Evolutionary conservation across 106 monocot species (phyloP), one percentile per base, ranked within the genome.

Genomic region (Dendrobium nobile): DNA sequence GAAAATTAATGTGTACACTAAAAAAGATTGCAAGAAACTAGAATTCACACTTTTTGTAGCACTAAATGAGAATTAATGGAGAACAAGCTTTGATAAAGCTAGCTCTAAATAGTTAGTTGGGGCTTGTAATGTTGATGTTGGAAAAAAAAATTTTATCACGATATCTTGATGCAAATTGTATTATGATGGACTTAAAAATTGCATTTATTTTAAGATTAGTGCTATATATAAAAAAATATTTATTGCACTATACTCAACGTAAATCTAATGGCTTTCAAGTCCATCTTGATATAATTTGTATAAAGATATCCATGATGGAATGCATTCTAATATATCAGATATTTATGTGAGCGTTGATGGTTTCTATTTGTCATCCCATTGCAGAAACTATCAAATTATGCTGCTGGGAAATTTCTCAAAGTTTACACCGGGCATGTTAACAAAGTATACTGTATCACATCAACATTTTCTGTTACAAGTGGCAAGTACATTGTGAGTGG

Each of bases 401-500:
- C 84, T 2, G 79, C 85, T 37, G 94, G 90, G 75, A 98, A 94
- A 78, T 89, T 88, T 31, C 77, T 94, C 26, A 98, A 94, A 75
- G 67, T 82, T 44, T 98, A 98, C 86, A 91, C 85, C 17, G 97
- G 97, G 0, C 97, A 98, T 91, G 85, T 83, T 26, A 98, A 98
- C 77, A 87, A 77, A 68, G 82, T 67, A 51, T 94, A 91, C 79
- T 98, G 94, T 77, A 88, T 94, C 67, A 84, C 87, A 22, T 88
- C 97, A 9, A 89, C 97, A 33, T 98, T 98, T 86, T 98, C 91
- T 67, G 92, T 92, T 33, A 94, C 97, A 78, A 92, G 88, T 84
- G 94, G 88, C 19, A 98, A 92, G 78, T 94, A 94, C 65, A 92
- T 98, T 13, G 97, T 98, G 74, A 91, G 91, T 77, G 94, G 94